These are phyloP conservation scores for Lanzia echinophila DNA, from an alignment of 2,329 filamentous ascomycete genomes.

Conservation along the genomic window DNA sequence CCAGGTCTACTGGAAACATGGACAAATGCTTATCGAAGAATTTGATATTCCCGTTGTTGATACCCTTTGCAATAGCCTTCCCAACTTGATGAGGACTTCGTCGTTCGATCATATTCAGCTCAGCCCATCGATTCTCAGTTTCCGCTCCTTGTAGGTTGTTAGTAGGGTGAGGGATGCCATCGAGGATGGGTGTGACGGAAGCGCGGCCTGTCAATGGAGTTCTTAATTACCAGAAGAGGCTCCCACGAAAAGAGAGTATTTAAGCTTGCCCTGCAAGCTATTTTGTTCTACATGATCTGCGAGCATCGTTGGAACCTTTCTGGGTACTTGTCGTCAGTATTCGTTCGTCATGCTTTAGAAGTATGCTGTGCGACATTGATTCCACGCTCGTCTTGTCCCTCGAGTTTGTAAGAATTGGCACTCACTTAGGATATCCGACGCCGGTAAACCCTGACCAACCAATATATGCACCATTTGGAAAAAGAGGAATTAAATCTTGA, in stretches of 20 bases:
- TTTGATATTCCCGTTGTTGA: constrained; percentile 81
- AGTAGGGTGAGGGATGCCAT: too few relatives aligned
- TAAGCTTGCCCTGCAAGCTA: constrained; percentile 72
- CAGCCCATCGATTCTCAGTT: constrained; percentile 89
- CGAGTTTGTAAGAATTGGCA: constrained; percentile 14
- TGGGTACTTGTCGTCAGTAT: constrained; percentile 31
- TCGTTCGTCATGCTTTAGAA: not conserved
- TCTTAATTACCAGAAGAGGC: too few relatives aligned
- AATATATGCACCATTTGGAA: constrained; percentile 79
- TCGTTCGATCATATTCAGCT: constrained; percentile 82
- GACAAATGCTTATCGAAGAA: constrained; percentile 93
- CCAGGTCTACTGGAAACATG: constrained; percentile 84
- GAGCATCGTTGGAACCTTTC: constrained; percentile 75
- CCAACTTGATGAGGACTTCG: constrained; percentile 82
- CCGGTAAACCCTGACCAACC: constrained; percentile 91
- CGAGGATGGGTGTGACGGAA: too few relatives aligned
- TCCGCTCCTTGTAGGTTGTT: too few relatives aligned
- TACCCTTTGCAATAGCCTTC: constrained; percentile 83
- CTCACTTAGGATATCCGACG: constrained; percentile 80
- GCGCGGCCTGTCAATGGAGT: too few relatives aligned
- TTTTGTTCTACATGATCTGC: constrained; percentile 89
- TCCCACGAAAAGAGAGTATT: constrained; percentile 82
- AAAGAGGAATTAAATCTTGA: constrained; percentile 72
- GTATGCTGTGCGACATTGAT: not conserved
- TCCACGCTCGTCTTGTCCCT: not conserved